Base-by-base conservation (phyloP, 164 flowering plant species). In the Warburgia ugandensis region DNA sequence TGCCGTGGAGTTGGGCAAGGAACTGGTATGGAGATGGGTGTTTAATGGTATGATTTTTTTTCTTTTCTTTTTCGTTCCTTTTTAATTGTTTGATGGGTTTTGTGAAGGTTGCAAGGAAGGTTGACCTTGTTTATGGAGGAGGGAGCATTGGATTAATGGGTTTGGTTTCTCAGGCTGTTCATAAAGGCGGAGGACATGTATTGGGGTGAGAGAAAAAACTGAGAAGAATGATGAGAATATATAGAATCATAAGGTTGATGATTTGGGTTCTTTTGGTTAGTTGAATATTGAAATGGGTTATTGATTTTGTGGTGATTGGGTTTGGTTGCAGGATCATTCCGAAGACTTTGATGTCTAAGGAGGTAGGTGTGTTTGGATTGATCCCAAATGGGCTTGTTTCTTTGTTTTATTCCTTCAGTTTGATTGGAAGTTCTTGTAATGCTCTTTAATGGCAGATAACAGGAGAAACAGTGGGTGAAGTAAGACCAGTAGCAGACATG, bases 61-160 rank as follows among this genome's bases (percentile, higher is more conserved):
- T 6, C 26, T 32, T 1, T 39, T 37, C 17, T 23, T 27, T 36
- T 38, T 10, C 9, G 11, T 19, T 48, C 6, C 2, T 3, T 30
- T 27, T 38, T 3, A 43, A n/a, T 29, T 22, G 8, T 29, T 33
- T 13, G 3, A 25, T 26, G 7, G 16, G 6, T 33, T 33, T 5
- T 44, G 25, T 46, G 29, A 23, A 67, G 74, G 72, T 73, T 10
- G 44, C 66, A 1, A 64, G 72, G 58, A 58, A 36, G 22, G 21
- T 69, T 49, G 60, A 67, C 41, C 63, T 73, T 29, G 72, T 70
- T 27, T 73, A 73, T 67, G 77, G 72, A 1, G 77, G 74, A 19
- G 77, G 74, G 23, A 67, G 72, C 39, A 40, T 69, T 37, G 77
- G 77, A 16, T 44, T 73, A 7, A 73, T 73, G 77, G 77, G 77